These are phyloP conservation scores for Juglanconis oblonga DNA, from an alignment of 2,329 filamentous ascomycete species.

Conservation along the genomic window DNA sequence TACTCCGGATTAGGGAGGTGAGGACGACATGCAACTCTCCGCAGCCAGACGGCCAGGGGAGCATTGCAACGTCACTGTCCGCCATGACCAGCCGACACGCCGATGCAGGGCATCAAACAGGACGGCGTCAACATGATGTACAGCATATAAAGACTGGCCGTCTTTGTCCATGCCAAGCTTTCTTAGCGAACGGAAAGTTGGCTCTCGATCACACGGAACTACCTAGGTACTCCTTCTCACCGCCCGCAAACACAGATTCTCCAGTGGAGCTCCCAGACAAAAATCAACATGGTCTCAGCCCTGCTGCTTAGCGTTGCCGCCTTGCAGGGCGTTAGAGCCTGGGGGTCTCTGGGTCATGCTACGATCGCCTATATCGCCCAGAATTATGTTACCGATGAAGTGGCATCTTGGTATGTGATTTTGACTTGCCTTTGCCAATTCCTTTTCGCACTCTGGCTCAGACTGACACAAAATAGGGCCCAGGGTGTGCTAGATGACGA, in stretches of 20 bases:
- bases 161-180: background rate
- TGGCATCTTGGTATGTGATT: conserved; percentile 23
- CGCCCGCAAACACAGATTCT: background rate
- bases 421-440: background rate
- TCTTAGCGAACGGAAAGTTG: background rate
- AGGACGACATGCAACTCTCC: background rate
- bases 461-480: conserved; percentile 21
- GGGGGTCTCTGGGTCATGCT: conserved; percentile 32
- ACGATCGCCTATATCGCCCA: conserved; percentile 38
- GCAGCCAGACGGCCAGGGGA: background rate
- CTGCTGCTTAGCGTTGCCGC: conserved; percentile 12
- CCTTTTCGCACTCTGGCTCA: fast-evolving
- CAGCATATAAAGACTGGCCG: background rate
- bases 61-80: background rate
- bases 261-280: background rate
- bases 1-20: background rate
- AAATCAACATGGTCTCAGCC: background rate
- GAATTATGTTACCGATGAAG: conserved; percentile 33
- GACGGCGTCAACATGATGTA: background rate
- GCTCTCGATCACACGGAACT: background rate
- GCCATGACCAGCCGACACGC: background rate
- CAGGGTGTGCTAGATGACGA: conserved; percentile 31
- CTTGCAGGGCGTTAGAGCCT: conserved; percentile 14
- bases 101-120: background rate
- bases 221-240: background rate